Conservation (phyloP, 2,329 filamentous ascomycete genomes). For the Trichoderma simmonsii region DNA sequence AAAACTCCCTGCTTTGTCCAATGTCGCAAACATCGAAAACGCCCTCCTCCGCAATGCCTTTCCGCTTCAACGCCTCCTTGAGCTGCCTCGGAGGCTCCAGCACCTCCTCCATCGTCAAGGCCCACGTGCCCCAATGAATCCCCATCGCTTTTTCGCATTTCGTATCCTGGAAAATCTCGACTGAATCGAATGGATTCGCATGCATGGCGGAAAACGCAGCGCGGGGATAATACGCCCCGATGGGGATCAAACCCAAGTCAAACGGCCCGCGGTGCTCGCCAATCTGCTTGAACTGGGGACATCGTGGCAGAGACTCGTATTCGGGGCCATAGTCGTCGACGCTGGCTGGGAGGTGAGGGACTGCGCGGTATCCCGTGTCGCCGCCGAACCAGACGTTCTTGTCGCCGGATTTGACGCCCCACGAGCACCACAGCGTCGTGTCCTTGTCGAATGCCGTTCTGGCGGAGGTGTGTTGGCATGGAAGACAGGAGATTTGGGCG, state of each 20-base stretch:
- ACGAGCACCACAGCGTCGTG: constrained; percentile 83
- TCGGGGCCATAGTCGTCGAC: constrained; percentile 69
- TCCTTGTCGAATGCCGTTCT: constrained; percentile 66
- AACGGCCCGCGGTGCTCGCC: constrained; percentile 79
- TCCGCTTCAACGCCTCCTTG: constrained; percentile 65
- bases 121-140: constrained; percentile 94
- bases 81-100: constrained; percentile 75
- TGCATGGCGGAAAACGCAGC: constrained; percentile 76
- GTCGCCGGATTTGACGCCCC: constrained; percentile 70
- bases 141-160: constrained; percentile 73
- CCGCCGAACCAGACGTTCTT: constrained; percentile 85
- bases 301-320: constrained; percentile 64
- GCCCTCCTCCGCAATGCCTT: constrained; percentile 65
- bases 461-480: constrained; percentile 78
- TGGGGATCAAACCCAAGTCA: constrained; percentile 87
- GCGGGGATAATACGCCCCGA: constrained; percentile 80
- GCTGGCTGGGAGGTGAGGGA: constrained; percentile 60
- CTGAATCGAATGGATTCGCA: constrained; percentile 79
- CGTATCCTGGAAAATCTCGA: constrained; percentile 86
- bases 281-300: constrained; percentile 83
- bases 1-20: constrained; percentile 78
- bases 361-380: constrained; percentile 85
- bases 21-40: constrained; percentile 82
- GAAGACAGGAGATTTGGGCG: constrained; percentile 73
- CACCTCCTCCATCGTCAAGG: constrained; percentile 79